Evolutionary conservation across 768 basidiomycete genomes (phyloP).

Genomic region (Suillus occidentalis): DNA sequence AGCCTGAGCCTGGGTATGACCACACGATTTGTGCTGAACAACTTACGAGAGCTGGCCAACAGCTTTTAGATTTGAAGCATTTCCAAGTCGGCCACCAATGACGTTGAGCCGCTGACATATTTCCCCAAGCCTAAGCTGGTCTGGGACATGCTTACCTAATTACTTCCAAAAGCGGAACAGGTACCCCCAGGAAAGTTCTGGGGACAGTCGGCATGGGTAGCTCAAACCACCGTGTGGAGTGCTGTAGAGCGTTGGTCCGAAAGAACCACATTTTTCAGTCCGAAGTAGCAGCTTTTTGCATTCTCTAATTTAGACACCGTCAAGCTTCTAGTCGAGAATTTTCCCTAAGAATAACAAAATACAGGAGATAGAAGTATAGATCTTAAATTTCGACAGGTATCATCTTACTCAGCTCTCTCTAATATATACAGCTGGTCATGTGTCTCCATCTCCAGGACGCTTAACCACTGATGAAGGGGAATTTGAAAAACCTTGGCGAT

Average conservation of each 20-base stretch:
- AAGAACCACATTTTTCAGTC: no score
- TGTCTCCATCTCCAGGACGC: slow-evolving; percentile 38
- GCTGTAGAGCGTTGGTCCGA: no score
- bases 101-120: background rate
- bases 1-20: background rate
- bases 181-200: no score
- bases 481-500: slow-evolving; percentile 22
- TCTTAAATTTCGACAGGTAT: background rate
- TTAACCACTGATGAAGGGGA: slow-evolving; percentile 22
- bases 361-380: background rate
- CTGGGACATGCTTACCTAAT: no score
- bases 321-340: background rate
- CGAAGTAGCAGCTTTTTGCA: no score
- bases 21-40: background rate
- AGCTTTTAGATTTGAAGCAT: background rate
- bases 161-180: no score
- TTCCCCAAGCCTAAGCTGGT: background rate
- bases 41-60: background rate
- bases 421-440: slow-evolving; percentile 51
- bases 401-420: slow-evolving; percentile 28
- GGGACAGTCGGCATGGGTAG: no score
- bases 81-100: background rate
- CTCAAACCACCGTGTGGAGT: no score
- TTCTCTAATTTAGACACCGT: no score
- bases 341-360: background rate